A percentile compares a stretch with the other conserved stretches of the same genome.
phyloP scores from a whole-genome alignment of 2,329 filamentous ascomycete species.

The Talaromyces sp. region DNA sequence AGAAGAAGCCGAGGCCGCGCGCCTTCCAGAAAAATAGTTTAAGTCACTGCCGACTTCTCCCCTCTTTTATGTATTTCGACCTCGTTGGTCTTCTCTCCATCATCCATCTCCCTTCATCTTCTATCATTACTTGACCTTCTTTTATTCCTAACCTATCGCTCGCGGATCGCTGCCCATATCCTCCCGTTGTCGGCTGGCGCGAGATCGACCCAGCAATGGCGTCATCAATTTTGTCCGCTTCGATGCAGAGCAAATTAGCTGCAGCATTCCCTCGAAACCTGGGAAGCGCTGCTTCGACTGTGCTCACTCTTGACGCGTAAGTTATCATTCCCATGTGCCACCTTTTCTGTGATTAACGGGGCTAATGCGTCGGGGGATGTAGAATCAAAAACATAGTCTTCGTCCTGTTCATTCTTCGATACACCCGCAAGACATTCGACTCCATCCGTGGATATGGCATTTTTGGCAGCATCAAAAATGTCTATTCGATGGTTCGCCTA shows the following conservation, averaged over 20 bases:
- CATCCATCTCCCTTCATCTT: slow-evolving; percentile 1
- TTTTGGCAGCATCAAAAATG: slow-evolving; percentile 69
- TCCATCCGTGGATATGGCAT: slow-evolving; percentile 86
- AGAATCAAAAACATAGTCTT: slow-evolving; percentile 86
- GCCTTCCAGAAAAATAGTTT: slow-evolving; percentile 11
- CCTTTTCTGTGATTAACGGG: slow-evolving; percentile 10
- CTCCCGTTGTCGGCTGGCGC: not conserved
- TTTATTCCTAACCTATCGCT: not conserved
- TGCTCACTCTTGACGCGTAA: slow-evolving; percentile 42
- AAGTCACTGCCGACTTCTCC: slow-evolving; percentile 11
- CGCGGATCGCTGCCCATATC: not conserved
- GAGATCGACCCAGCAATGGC: slow-evolving; percentile 26
- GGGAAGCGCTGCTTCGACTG: slow-evolving; percentile 28
- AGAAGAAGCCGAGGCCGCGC: not conserved
- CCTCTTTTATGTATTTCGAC: not conserved
- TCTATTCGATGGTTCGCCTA: slow-evolving; percentile 68
- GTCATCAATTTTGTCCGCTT: slow-evolving; percentile 38
- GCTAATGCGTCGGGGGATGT: slow-evolving; percentile 1
- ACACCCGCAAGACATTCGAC: slow-evolving; percentile 73
- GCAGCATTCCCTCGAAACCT: slow-evolving; percentile 30
- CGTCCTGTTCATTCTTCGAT: slow-evolving; percentile 78
- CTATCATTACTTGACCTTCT: not conserved
- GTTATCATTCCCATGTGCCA: slow-evolving; percentile 14
- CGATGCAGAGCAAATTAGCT: slow-evolving; percentile 40
- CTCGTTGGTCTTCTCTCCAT: slow-evolving; percentile 9